Conservation (phyloP, 169 alveolate genomes). For the Eimeria maxima region DNA sequence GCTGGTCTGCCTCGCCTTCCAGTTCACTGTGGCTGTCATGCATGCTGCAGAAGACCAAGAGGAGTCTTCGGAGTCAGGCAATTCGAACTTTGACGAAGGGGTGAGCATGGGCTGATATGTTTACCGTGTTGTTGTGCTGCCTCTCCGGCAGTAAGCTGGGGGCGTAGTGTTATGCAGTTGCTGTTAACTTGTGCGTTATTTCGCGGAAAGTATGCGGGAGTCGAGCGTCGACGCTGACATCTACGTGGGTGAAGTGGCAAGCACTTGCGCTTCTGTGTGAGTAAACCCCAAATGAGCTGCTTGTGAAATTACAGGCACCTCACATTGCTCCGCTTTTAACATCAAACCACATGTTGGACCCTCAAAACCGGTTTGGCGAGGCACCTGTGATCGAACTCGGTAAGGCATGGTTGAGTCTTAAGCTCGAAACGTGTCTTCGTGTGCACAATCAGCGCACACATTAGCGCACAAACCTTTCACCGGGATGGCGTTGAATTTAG, state of each 20-base stretch:
- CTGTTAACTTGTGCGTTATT: background rate
- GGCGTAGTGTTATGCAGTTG: background rate
- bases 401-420: background rate
- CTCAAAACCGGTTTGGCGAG: constrained; percentile 39
- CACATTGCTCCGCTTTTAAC: background rate
- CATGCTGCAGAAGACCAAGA: constrained; percentile 36
- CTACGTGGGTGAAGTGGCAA: background rate
- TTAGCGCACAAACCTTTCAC: background rate
- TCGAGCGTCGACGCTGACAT: background rate
- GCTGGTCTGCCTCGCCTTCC: background rate
- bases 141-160: background rate
- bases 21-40: background rate
- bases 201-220: background rate
- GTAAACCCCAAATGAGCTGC: background rate
- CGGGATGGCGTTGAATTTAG: background rate
- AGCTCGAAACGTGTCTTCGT: background rate
- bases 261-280: background rate
- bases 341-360: constrained; percentile 20
- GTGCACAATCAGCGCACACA: background rate
- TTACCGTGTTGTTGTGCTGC: background rate
- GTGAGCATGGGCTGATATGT: background rate
- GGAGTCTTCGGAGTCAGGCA: constrained; percentile 16
- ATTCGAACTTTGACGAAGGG: constrained; percentile 13
- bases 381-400: background rate
- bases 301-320: background rate